These are phyloP conservation scores for Talaromyces proteolyticus DNA, from an alignment of 495 filamentous ascomycete genomes.

Conservation along the genomic window DNA sequence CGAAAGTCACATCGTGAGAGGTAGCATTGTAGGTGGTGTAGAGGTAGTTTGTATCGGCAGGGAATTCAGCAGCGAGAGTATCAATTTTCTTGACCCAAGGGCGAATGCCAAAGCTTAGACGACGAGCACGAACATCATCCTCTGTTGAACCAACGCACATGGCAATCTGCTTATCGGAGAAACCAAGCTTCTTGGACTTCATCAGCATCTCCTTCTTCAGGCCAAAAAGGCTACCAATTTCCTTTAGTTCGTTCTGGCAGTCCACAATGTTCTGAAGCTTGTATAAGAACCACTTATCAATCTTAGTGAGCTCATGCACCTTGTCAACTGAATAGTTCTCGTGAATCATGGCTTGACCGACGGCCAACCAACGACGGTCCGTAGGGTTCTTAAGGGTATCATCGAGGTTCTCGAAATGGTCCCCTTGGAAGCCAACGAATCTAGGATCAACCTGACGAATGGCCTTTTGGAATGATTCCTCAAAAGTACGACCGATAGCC, in stretches of 20 bases:
- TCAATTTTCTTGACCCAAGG: slow-evolving; percentile 98
- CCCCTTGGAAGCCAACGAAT: slow-evolving; percentile 91
- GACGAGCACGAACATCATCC: slow-evolving; percentile 79
- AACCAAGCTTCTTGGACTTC: slow-evolving; percentile 94
- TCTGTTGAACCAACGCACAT: slow-evolving; percentile 78
- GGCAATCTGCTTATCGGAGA: slow-evolving; percentile 94
- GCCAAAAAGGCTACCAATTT: slow-evolving; percentile 78
- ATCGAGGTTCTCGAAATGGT: slow-evolving; percentile 88
- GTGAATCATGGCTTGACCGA: slow-evolving; percentile 96
- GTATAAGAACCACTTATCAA: slow-evolving; percentile 98
- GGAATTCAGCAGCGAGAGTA: slow-evolving; percentile 94
- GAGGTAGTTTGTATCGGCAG: slow-evolving; percentile 94
- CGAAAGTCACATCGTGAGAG: slow-evolving; percentile 91
- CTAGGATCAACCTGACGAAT: slow-evolving; percentile 92
- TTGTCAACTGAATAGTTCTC: slow-evolving; percentile 89
- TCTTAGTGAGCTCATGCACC: slow-evolving; percentile 91
- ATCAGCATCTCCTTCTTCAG: slow-evolving; percentile 81
- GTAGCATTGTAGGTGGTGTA: slow-evolving; percentile 98
- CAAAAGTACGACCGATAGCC: slow-evolving; percentile 96
- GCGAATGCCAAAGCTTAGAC: slow-evolving; percentile 77
- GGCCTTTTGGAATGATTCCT: slow-evolving; percentile 99
- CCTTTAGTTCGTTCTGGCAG: slow-evolving; percentile 78
- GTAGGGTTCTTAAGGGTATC: slow-evolving; percentile 85
- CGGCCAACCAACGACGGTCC: slow-evolving; percentile 92
- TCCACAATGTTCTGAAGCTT: slow-evolving; percentile 96